A percentile compares a stretch with the other conserved stretches of the same genome.
Evolutionary conservation across 768 basidiomycete genomes (phyloP).

Genomic region (Grammothele lineata): DNA sequence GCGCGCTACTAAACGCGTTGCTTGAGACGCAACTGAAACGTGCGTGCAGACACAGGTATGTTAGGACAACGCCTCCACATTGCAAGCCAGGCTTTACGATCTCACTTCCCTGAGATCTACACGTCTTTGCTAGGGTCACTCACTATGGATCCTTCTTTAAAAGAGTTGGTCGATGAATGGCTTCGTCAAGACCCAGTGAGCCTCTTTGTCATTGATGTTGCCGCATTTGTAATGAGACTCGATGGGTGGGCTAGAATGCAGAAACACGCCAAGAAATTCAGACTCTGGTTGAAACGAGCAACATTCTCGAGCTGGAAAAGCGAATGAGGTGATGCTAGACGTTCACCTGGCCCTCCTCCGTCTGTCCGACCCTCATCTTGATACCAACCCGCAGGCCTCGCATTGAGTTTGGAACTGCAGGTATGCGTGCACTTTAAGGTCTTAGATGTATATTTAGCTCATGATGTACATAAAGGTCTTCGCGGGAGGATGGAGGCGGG

Average conservation of each 20-base stretch:
- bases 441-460: background rate
- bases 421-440: conserved; percentile 31
- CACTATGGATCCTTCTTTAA: no score
- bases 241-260: conserved; percentile 44
- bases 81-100: no score
- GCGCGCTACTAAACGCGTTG: no score
- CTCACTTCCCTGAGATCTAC: no score
- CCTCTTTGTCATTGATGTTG: no score
- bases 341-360: no score
- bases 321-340: conserved; percentile 60
- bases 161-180: conserved; percentile 48
- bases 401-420: conserved; percentile 87
- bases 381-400: conserved; percentile 49
- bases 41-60: no score
- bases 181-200: conserved; percentile 43
- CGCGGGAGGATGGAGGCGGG: conserved; percentile 85
- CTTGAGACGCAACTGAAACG: no score
- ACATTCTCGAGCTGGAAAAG: conserved; percentile 46
- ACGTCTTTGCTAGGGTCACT: no score
- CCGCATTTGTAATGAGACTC: no score
- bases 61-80: no score
- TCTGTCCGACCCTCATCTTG: no score
- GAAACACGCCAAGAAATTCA: conserved; percentile 47
- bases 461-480: conserved; percentile 44
- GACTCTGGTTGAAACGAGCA: conserved; percentile 37